Conservation (phyloP, 2,329 filamentous ascomycete genomes). For the Tolypocladium amazonense region DNA sequence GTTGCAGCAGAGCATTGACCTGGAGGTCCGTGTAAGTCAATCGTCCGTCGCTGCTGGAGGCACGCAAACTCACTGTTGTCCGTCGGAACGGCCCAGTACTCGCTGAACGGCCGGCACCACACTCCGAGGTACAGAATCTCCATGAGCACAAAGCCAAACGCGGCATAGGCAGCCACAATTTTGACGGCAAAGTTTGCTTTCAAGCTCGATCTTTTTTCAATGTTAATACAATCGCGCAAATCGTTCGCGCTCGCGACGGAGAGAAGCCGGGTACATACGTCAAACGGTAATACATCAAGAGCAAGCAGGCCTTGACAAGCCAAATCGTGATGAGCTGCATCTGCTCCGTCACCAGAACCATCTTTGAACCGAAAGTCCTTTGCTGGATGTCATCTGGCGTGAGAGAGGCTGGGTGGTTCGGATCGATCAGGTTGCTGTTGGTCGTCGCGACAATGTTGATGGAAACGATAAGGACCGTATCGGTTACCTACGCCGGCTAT, state of each 20-base stretch:
- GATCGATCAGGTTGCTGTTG: slow-evolving; percentile 49
- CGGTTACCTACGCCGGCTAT: slow-evolving; percentile 22
- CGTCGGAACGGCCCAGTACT: slow-evolving; percentile 48
- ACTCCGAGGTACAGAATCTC: slow-evolving; percentile 38
- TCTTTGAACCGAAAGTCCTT: slow-evolving; percentile 44
- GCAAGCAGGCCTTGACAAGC: slow-evolving; percentile 43
- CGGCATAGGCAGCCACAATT: slow-evolving; percentile 35
- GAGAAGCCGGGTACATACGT: slow-evolving; percentile 24
- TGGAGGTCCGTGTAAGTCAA: slow-evolving; percentile 12
- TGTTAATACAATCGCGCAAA: background rate
- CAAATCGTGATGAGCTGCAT: slow-evolving; percentile 50
- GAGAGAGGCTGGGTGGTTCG: slow-evolving; percentile 25
- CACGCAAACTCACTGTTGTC: slow-evolving; percentile 25
- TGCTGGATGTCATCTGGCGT: slow-evolving; percentile 32
- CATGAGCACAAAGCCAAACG: slow-evolving; percentile 35
- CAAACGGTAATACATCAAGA: slow-evolving; percentile 46
- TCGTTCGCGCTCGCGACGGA: too few relatives aligned
- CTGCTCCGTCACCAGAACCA: slow-evolving; percentile 51
- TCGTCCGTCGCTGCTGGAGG: background rate
- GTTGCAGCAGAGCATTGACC: slow-evolving; percentile 46
- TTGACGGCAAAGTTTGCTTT: slow-evolving; percentile 36
- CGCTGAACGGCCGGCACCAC: slow-evolving; percentile 44
- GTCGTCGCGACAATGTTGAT: slow-evolving; percentile 45
- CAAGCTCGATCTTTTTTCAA: slow-evolving; percentile 28
- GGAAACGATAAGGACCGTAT: slow-evolving; percentile 42